Evolutionary conservation across 2,329 filamentous ascomycete species (phyloP).

Genomic region (Coniochaeta prunicola): DNA sequence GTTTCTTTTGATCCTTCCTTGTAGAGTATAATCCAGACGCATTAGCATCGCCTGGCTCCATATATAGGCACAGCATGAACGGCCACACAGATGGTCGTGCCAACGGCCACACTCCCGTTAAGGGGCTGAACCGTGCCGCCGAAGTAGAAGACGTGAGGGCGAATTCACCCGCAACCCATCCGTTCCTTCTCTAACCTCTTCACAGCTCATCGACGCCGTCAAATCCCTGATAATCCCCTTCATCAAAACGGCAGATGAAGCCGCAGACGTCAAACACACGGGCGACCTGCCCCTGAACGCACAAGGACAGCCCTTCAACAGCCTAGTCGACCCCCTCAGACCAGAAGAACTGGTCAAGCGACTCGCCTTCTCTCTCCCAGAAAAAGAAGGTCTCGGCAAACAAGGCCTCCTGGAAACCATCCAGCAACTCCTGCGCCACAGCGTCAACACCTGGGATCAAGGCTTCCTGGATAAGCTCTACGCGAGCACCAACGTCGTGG

Average conservation of each 20-base stretch:
- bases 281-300: constrained; percentile 35
- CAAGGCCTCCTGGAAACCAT: constrained; percentile 68
- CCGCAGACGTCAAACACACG: constrained; percentile 41
- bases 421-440: constrained; percentile 67
- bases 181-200: background rate
- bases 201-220: constrained; percentile 60
- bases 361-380: constrained; percentile 52
- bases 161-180: background rate
- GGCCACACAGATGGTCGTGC: background rate
- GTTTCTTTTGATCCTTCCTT: background rate
- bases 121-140: background rate
- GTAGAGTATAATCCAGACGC: background rate
- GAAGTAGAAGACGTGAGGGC: background rate
- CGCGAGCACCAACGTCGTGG: constrained; percentile 78
- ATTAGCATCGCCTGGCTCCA: background rate
- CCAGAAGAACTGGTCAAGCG: constrained; percentile 50
- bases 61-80: background rate
- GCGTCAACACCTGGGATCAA: constrained; percentile 98
- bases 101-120: background rate
- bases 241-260: constrained; percentile 62
- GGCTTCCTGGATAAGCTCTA: constrained; percentile 96
- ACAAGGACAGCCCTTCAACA: constrained; percentile 36
- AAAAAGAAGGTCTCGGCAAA: constrained; percentile 51
- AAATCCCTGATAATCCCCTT: constrained; percentile 63
- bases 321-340: constrained; percentile 55